Percentiles rank a stretch among this genome's conserved stretches.
Conservation (phyloP, 352 stramenopile species). For the Phytophthora hibernalis region DNA sequence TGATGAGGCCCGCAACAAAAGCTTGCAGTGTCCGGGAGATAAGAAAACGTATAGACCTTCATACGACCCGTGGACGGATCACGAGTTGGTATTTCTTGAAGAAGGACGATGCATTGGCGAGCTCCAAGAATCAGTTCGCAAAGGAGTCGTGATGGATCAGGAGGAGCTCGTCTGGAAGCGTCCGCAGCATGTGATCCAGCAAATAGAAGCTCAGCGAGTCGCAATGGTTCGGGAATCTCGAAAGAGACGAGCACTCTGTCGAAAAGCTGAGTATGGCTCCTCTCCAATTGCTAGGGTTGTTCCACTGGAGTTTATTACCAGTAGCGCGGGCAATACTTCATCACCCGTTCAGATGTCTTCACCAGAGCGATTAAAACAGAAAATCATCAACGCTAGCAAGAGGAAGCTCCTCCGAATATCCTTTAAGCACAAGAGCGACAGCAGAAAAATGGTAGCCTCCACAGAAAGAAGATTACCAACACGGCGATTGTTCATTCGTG, state of each 20-base stretch:
- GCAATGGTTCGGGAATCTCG: conserved; percentile 1
- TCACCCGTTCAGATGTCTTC: background rate
- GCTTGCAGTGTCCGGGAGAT: background rate
- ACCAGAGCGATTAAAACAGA: background rate
- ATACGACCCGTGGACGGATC: conserved; percentile 45
- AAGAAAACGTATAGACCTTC: background rate
- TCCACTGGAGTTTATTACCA: background rate
- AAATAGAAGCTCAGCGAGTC: conserved; percentile 37
- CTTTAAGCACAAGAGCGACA: conserved; percentile 10
- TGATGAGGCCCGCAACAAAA: background rate
- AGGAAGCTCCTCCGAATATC: conserved; percentile 12
- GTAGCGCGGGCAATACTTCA: background rate
- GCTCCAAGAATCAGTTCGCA: conserved; percentile 27
- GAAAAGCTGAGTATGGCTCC: background rate
- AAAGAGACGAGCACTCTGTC: conserved; percentile 10
- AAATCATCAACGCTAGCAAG: background rate
- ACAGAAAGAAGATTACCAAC: background rate
- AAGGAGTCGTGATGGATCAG: conserved; percentile 12
- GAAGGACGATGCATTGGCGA: conserved; percentile 43
- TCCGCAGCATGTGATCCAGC: conserved; percentile 42
- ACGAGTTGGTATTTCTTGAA: conserved; percentile 58
- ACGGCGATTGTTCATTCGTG: background rate
- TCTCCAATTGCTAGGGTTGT: background rate
- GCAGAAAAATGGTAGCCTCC: background rate
- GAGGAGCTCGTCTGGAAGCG: conserved; percentile 48